A percentile compares a stretch with the other conserved stretches of the same genome.
These are phyloP conservation scores for Phytopythium litorale DNA, from an alignment of 352 stramenopile species.

Conservation along the genomic window DNA sequence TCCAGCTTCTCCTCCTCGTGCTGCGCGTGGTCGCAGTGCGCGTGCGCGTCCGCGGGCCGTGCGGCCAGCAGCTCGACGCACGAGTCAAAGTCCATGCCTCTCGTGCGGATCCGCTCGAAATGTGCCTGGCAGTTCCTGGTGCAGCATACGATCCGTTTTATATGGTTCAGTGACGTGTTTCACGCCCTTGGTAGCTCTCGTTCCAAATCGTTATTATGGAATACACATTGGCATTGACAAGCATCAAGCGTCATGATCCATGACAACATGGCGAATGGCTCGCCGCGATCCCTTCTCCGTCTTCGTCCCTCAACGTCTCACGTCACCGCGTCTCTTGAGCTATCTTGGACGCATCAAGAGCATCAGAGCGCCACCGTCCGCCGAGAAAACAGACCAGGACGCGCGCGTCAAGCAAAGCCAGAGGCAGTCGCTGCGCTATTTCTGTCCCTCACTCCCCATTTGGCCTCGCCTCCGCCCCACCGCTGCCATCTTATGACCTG, in stretches of 20 bases:
- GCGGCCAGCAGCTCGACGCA: slow-evolving; percentile 63
- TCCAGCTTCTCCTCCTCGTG: slow-evolving; percentile 12
- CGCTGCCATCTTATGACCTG: neutral
- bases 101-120: neutral
- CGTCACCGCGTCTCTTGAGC: too few species aligned
- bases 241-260: too few species aligned
- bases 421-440: neutral
- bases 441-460: neutral
- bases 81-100: slow-evolving; percentile 59
- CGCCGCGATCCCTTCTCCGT: too few species aligned
- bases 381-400: slow-evolving; percentile 1
- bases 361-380: neutral
- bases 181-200: too few species aligned
- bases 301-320: too few species aligned
- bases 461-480: neutral
- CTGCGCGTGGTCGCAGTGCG: slow-evolving; percentile 47
- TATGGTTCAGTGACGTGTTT: too few species aligned
- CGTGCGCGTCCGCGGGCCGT: slow-evolving; percentile 50
- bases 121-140: neutral
- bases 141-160: neutral
- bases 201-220: too few species aligned
- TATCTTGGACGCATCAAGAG: neutral
- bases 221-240: too few species aligned
- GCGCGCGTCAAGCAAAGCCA: neutral
- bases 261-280: too few species aligned